phyloP scores from a whole-genome alignment of 805 yeast genomes.

The Candida boidinii region DNA sequence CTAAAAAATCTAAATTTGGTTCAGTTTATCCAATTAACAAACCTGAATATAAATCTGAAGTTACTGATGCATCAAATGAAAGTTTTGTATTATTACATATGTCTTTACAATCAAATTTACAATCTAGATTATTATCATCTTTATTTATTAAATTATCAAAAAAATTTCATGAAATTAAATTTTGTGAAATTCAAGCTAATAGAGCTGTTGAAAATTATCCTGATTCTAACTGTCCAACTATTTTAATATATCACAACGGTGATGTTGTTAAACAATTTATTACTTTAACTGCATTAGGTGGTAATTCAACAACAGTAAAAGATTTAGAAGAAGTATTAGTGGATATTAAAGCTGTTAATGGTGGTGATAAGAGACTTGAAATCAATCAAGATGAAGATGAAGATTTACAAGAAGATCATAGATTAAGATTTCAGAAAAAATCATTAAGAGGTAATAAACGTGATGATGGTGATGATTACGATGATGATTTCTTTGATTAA shows the following conservation, averaged over 20 bases:
- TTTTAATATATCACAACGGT: conserved; percentile 70
- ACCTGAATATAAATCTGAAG: conserved; percentile 80
- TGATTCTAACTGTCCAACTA: conserved; percentile 82
- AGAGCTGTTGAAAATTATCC: conserved; percentile 94
- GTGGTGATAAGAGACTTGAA: conserved; percentile 56
- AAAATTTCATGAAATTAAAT: conserved; percentile 74
- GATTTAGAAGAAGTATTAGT: conserved; percentile 75
- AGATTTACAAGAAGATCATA: conserved; percentile 43
- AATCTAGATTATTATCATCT: conserved; percentile 61
- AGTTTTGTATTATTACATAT: conserved; percentile 70
- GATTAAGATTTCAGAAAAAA: conserved; percentile 48
- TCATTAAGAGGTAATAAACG: conserved; percentile 35
- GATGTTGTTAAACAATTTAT: conserved; percentile 75
- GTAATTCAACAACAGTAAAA: conserved; percentile 57
- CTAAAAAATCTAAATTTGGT: conserved; percentile 56
- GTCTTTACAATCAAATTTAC: conserved; percentile 58
- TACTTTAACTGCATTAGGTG: conserved; percentile 77
- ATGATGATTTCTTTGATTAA: conserved; percentile 43
- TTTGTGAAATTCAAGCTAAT: conserved; percentile 84
- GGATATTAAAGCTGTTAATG: conserved; percentile 54
- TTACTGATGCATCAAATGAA: conserved; percentile 70
- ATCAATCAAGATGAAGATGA: conserved; percentile 52
- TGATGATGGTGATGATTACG: conserved; percentile 28
- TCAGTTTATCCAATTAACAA: conserved; percentile 69
- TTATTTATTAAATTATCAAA: conserved; percentile 51